Evolutionary conservation across 495 filamentous ascomycete species (phyloP).

Genomic region (Penicillium cinerascens): DNA sequence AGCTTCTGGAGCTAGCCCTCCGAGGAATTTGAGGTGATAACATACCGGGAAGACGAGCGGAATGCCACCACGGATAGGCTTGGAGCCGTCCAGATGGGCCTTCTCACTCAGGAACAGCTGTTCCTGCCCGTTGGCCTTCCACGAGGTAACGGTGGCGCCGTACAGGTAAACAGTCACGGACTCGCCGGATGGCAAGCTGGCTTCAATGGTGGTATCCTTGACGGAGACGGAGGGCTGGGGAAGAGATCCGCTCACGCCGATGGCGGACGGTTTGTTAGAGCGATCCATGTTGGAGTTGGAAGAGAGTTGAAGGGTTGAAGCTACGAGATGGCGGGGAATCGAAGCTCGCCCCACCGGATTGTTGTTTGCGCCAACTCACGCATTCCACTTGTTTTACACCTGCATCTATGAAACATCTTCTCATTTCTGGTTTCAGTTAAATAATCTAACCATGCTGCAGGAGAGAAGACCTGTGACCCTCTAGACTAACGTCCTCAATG

Average conservation of each 20-base stretch:
- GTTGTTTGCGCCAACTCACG: background rate
- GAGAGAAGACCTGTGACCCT: conserved; percentile 16
- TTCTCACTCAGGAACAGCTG: conserved; percentile 84
- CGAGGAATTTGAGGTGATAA: background rate
- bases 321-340: conserved; percentile 22
- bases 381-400: background rate
- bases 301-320: conserved; percentile 7
- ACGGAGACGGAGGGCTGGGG: conserved; percentile 67
- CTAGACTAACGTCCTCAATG: conserved; percentile 24
- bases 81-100: conserved; percentile 64
- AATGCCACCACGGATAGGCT: conserved; percentile 64
- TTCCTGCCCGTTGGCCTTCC: conserved; percentile 81
- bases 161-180: conserved; percentile 79
- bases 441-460: conserved; percentile 23
- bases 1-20: conserved; percentile 5
- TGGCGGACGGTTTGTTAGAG: conserved; percentile 73
- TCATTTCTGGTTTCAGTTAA: background rate
- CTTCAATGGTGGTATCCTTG: conserved; percentile 63
- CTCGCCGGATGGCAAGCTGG: conserved; percentile 79
- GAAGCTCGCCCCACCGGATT: conserved; percentile 10
- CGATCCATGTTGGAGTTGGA: conserved; percentile 58
- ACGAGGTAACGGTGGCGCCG: conserved; percentile 89
- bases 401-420: background rate
- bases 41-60: conserved; percentile 93
- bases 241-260: conserved; percentile 62